Base-by-base conservation (phyloP, 257 asterid species). In the Rauvolfia tetraphylla region DNA sequence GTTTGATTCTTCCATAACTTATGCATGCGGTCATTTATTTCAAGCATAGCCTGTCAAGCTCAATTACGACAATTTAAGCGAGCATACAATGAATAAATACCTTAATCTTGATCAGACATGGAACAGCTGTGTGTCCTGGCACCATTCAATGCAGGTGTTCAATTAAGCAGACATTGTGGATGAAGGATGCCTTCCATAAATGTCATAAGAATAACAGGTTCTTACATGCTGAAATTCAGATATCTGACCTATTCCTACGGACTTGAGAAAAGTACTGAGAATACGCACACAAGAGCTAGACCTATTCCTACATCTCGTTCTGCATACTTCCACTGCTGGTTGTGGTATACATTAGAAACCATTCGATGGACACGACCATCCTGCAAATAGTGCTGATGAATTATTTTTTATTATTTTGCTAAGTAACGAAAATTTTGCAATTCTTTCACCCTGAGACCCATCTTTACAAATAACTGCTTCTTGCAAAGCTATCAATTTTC, bases 41-140 rank as follows among this genome's bases (percentile, higher is more conserved):
- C 89, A 85, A 95, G 99, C 99, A 95, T 95, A 69, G 96, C 99
- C 99, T 95, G 90, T 70, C 75, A 69, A 79, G 79, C 36, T 53
- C 33, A 33, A 38, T 18, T 48, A 18, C 61, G 51, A 46, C 27
- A 68, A 61, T n/a, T 74, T 29, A 63, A 61, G n/a, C 31, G 20
- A 14, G 44, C 57, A 41, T n/a, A 36, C 20, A 56, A 39, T 51
- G 42, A 57, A 54, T 33, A 33, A 23, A 31, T 62, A 44, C 15
- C 38, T 7, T 20, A 46, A 7, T 18, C 67, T 22, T 7, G 9
- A 38, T 13, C 7, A 44, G 29, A 1, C 48, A 34, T 15, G 33
- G 41, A 29, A 36, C 34, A 46, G 14, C 17, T 36, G 14, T 34
- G 15, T 22, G 14, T 18, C 44, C 15, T 0, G 18, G 70, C 15